Percentiles rank a stretch among this genome's conserved stretches.
These are phyloP conservation scores for Podospora anserina DNA, from an alignment of 495 filamentous ascomycete species.

Conservation along the genomic window DNA sequence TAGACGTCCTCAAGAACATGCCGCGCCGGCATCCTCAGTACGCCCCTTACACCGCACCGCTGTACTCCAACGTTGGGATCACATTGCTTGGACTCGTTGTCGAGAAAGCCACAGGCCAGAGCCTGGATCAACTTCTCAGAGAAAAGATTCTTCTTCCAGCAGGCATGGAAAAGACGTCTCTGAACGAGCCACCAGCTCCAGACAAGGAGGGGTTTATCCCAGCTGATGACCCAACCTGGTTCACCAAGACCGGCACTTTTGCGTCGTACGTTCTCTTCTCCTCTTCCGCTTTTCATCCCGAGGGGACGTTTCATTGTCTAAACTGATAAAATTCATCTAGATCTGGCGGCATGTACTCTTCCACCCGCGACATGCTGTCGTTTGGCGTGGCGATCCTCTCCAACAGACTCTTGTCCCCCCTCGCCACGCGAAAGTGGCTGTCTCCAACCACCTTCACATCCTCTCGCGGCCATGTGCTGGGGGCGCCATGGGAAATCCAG, in stretches of 20 bases:
- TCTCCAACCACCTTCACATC: constrained; percentile 4
- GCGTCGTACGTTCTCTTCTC: not conserved
- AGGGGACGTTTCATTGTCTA: not conserved
- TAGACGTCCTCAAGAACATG: not conserved
- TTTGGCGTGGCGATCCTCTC: not conserved
- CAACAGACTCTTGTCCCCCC: constrained; percentile 3
- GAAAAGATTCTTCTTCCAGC: not conserved
- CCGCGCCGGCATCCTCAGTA: not conserved
- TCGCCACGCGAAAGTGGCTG: constrained; percentile 3
- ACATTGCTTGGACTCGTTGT: constrained; percentile 5
- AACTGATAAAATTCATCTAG: not conserved
- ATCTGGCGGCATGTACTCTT: constrained; percentile 9
- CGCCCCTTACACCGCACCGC: constrained; percentile 7
- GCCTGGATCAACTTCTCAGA: constrained; percentile 1
- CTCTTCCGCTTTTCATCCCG: not conserved
- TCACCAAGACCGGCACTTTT: not conserved
- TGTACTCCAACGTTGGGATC: constrained; percentile 9
- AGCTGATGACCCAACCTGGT: not conserved
- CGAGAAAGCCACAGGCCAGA: not conserved
- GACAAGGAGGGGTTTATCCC: constrained; percentile 1
- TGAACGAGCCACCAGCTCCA: not conserved
- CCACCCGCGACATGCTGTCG: constrained; percentile 3
- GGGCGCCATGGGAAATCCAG: constrained; percentile 10
- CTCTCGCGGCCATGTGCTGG: constrained; percentile 5
- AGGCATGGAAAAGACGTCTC: not conserved